These are phyloP conservation scores for Thozetella sp. DNA, from an alignment of 495 filamentous ascomycete genomes.

Conservation along the genomic window DNA sequence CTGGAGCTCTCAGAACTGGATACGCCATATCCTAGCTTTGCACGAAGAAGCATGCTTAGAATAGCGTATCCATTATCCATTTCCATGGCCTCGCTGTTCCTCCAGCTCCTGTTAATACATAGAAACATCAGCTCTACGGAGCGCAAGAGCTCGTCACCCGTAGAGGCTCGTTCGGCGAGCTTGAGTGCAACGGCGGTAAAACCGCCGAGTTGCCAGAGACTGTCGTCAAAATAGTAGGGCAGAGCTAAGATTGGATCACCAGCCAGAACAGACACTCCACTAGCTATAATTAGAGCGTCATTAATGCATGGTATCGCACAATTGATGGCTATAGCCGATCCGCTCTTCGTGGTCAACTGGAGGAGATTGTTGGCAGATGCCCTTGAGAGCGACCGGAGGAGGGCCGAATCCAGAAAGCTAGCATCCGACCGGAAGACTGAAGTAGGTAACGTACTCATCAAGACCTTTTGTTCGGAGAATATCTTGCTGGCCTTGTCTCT, in stretches of 20 bases:
- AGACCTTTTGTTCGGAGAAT: slow-evolving; percentile 77
- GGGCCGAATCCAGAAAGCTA: slow-evolving; percentile 69
- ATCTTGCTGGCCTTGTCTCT: slow-evolving; percentile 78
- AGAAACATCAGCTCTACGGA: slow-evolving; percentile 83
- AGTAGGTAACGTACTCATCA: slow-evolving; percentile 81
- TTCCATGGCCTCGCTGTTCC: slow-evolving; percentile 98
- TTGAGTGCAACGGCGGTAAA: slow-evolving; percentile 83
- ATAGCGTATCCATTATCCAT: slow-evolving; percentile 91
- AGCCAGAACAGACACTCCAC: slow-evolving; percentile 78
- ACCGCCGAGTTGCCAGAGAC: slow-evolving; percentile 88
- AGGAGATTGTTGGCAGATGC: slow-evolving; percentile 72
- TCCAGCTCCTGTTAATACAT: slow-evolving; percentile 85
- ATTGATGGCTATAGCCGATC: slow-evolving; percentile 83
- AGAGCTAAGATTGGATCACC: slow-evolving; percentile 82
- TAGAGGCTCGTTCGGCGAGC: slow-evolving; percentile 73
- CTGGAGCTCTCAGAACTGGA: slow-evolving; percentile 37
- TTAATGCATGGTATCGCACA: slow-evolving; percentile 86
- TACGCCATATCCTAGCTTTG: slow-evolving; percentile 66
- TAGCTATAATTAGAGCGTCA: slow-evolving; percentile 75
- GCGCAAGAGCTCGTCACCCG: slow-evolving; percentile 66
- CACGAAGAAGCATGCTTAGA: slow-evolving; percentile 72
- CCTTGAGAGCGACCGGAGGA: slow-evolving; percentile 76
- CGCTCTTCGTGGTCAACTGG: slow-evolving; percentile 69
- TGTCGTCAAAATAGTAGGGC: slow-evolving; percentile 84
- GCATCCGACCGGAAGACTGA: slow-evolving; percentile 79